phyloP scores from a whole-genome alignment of 2,329 filamentous ascomycete genomes.

The Cladosporium sphaerospermum region DNA sequence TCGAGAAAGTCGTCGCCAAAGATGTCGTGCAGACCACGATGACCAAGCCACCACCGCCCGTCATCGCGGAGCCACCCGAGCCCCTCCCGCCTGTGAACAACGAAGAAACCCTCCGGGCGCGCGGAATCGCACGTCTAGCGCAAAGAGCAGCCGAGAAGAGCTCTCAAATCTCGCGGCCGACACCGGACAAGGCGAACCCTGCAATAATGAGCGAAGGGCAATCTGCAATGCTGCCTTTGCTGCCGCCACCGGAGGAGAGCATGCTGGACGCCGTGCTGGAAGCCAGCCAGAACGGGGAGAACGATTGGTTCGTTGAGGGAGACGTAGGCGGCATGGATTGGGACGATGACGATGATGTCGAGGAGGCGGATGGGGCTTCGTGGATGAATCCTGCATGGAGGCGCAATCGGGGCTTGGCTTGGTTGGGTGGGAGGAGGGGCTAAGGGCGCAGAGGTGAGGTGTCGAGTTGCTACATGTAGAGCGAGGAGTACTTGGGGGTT shows the following conservation, averaged over 20 bases:
- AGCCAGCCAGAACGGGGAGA: slow-evolving; percentile 3
- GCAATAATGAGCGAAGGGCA: not conserved
- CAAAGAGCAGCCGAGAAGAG: slow-evolving; percentile 9
- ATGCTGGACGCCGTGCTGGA: slow-evolving; percentile 16
- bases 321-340: slow-evolving; percentile 13
- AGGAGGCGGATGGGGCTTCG: slow-evolving; percentile 19
- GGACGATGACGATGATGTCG: slow-evolving; percentile 18
- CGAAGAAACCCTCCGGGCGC: slow-evolving; percentile 23
- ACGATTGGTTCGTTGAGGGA: slow-evolving; percentile 1
- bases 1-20: slow-evolving; percentile 22
- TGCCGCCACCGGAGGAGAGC: slow-evolving; percentile 18
- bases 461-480: slow-evolving; percentile 17
- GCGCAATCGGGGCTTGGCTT: slow-evolving; percentile 4
- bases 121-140: slow-evolving; percentile 25
- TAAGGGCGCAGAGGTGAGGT: slow-evolving; percentile 17
- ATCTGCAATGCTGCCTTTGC: slow-evolving; percentile 11
- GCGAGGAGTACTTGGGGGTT: no score
- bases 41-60: not conserved
- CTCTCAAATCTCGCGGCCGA: not conserved
- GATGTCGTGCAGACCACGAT: slow-evolving; percentile 16
- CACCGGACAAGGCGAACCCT: not conserved
- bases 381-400: slow-evolving; percentile 16
- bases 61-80: not conserved
- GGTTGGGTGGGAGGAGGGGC: slow-evolving; percentile 11
- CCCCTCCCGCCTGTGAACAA: slow-evolving; percentile 19